Evolutionary conservation across 306 rosid genomes (phyloP).

Genomic region (Clitoria ternatea): DNA sequence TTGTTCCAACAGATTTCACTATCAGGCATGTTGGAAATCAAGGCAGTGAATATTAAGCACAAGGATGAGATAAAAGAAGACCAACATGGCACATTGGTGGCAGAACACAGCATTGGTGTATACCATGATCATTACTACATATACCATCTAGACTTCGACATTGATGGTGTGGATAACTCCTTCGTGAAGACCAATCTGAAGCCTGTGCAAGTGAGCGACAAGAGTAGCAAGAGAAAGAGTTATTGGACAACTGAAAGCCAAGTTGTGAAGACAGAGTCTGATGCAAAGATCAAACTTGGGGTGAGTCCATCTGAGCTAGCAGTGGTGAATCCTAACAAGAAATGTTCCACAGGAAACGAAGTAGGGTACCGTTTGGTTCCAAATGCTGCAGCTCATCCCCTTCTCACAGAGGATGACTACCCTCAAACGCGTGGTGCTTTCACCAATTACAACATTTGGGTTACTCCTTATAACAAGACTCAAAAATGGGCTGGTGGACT

Average conservation of each 20-base stretch:
- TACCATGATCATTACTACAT: conserved; percentile 61
- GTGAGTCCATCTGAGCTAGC: conserved; percentile 33
- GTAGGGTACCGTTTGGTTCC: conserved; percentile 52
- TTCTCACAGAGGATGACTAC: conserved; percentile 43
- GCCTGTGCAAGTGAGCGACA: conserved; percentile 6
- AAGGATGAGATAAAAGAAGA: conserved; percentile 39
- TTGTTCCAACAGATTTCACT: conserved; percentile 24
- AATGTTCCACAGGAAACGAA: conserved; percentile 35
- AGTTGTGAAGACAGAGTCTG: conserved; percentile 32
- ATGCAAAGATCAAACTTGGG: conserved; percentile 39
- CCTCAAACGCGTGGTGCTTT: conserved; percentile 63
- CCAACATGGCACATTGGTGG: conserved; percentile 40
- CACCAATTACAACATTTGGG: conserved; percentile 49
- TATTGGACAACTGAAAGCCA: conserved; percentile 38
- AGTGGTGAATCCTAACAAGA: conserved; percentile 46
- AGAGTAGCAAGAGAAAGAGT: conserved; percentile 43
- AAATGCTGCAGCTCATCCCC: conserved; percentile 18
- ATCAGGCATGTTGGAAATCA: conserved; percentile 44
- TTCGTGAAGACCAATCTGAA: conserved; percentile 39
- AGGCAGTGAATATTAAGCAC: conserved; percentile 30
- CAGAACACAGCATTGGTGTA: conserved; percentile 46
- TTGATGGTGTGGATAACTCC: conserved; percentile 52
- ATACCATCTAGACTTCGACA: conserved; percentile 54
- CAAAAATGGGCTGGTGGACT: conserved; percentile 63
- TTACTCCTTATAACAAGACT: conserved; percentile 50